Percentiles rank a stretch among this genome's conserved stretches.
phyloP scores from a whole-genome alignment of 2,329 filamentous ascomycete species.

The Xylaria digitata region DNA sequence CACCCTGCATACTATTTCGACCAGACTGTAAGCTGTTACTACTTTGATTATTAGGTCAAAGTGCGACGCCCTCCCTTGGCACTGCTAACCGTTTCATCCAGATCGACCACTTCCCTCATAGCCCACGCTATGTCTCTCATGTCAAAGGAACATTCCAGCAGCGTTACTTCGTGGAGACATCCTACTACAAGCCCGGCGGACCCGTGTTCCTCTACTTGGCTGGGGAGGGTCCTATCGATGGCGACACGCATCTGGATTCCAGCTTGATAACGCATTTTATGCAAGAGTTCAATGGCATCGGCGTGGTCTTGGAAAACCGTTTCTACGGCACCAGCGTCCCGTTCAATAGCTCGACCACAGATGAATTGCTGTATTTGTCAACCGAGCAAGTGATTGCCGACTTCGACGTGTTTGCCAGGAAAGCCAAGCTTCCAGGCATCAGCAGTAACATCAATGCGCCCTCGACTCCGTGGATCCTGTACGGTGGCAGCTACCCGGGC shows the following conservation, averaged over 20 bases:
- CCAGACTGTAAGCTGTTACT: conserved; percentile 26
- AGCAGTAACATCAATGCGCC: conserved; percentile 55
- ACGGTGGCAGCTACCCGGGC: conserved; percentile 48
- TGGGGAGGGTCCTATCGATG: conserved; percentile 62
- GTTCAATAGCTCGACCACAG: conserved; percentile 60
- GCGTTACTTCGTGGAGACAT: conserved; percentile 64
- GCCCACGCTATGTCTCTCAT: conserved; percentile 48
- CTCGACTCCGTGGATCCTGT: conserved; percentile 53
- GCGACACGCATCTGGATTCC: conserved; percentile 30
- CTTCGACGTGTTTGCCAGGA: conserved; percentile 62
- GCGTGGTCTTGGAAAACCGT: conserved; percentile 65
- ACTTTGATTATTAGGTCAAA: not conserved
- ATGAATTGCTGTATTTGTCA: conserved; percentile 60
- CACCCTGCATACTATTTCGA: conserved; percentile 36
- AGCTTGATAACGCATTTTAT: conserved; percentile 28
- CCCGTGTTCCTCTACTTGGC: conserved; percentile 53
- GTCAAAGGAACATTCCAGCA: conserved; percentile 64
- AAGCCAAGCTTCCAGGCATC: conserved; percentile 59
- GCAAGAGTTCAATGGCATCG: conserved; percentile 56
- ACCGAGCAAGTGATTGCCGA: conserved; percentile 65
- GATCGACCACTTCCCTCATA: conserved; percentile 60
- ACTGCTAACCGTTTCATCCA: conserved; percentile 36
- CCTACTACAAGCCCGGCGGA: conserved; percentile 64
- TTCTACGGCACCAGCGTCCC: conserved; percentile 64
- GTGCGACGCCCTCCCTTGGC: not conserved